These are phyloP conservation scores for Colletotrichum orchidophilum DNA, from an alignment of 2,329 filamentous ascomycete genomes.

Conservation along the genomic window DNA sequence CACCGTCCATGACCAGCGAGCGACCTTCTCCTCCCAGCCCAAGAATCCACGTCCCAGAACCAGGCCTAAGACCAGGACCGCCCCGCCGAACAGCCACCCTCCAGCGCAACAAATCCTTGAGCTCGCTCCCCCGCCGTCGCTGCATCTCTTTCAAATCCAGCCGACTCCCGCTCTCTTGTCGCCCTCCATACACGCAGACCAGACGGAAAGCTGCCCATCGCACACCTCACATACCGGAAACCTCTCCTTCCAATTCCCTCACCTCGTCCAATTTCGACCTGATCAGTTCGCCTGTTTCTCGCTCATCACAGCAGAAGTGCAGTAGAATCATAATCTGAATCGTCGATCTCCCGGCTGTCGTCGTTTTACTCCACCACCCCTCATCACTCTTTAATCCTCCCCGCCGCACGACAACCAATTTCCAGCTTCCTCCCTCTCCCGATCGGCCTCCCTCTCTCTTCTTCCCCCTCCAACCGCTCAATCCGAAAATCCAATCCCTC, in stretches of 20 bases:
- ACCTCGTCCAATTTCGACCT: conserved; percentile 15
- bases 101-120: conserved; percentile 33
- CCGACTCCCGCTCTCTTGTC: conserved; percentile 11
- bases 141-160: conserved; percentile 29
- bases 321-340: background rate
- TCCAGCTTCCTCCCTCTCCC: background rate
- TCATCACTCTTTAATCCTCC: conserved; percentile 10
- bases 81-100: conserved; percentile 28
- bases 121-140: conserved; percentile 23
- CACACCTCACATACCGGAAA: conserved; percentile 3
- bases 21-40: background rate
- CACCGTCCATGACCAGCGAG: background rate
- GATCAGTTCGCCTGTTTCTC: background rate
- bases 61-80: background rate
- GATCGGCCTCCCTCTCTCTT: background rate
- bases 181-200: background rate
- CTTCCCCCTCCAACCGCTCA: conserved; percentile 3
- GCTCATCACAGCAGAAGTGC: background rate
- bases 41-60: background rate
- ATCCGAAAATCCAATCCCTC: conserved; percentile 16
- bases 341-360: conserved; percentile 17
- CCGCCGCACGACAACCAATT: background rate
- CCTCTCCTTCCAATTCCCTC: background rate
- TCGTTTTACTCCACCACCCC: conserved; percentile 12
- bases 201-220: conserved; percentile 5